Evolutionary conservation across 208 protist genomes (phyloP), one percentile per base, ranked within the genome.

Genomic region (Leishmania gerbilli): DNA sequence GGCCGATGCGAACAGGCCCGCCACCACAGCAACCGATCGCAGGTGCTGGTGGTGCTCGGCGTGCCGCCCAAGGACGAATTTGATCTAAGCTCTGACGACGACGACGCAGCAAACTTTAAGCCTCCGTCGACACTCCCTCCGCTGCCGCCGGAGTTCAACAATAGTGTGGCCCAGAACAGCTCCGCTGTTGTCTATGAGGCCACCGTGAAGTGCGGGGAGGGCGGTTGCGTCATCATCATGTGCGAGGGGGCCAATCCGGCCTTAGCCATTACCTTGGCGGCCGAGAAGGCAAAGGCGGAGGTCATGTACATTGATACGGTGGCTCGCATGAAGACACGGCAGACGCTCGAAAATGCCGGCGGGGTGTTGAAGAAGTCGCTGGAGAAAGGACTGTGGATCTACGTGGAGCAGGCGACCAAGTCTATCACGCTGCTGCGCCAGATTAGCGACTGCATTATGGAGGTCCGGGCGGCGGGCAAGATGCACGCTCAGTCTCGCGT

Each of bases 261-360:
- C 13, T 87, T 96, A 74, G 88, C 91, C 51, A 92, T 97, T 79
- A 88, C 90, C n/a, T 76, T 95, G 19, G 91, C 92, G 0, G 92
- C 94, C 3, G 86, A 95, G 79, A 85, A 82, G 64, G 90, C 91
- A 27, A 82, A 87, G 51, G 84, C 84, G n/a, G 88, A 93, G 40
- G 87, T 96, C 53, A 96, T 97, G 94, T 96, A 96, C 88, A 95
- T 97, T 74, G 93, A 97, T 85, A 91, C 94, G 27, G 89, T 97
- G 8, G 89, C 88, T 27, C 92, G 94, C 68, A 94, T 97, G 82
- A 97, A 97, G 77, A 94, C 94, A 60, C 87, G 94, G 58, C 94
- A 97, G 81, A 90, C 85, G 64, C 93, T 97, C 79, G 85, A 90
- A 37, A 89, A 92, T 60, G 90, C 92, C 3, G 94, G 89, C 27